Evolutionary conservation across 345 rosid species (phyloP).

Genomic region (Rhodamnia rubescens): DNA sequence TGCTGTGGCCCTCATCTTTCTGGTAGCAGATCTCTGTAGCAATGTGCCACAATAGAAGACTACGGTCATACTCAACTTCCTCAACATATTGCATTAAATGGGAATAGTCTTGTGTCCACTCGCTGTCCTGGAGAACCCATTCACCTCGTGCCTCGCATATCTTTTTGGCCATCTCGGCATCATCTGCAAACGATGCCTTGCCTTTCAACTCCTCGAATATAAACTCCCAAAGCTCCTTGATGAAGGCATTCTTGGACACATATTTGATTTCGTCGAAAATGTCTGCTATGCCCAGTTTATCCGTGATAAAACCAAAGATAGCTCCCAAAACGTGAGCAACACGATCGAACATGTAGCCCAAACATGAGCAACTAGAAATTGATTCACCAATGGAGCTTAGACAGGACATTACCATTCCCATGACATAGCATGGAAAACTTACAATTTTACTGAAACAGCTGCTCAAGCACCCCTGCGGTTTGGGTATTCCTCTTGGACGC

Average conservation of each 20-base stretch:
- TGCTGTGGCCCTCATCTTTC: neutral
- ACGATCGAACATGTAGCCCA: neutral
- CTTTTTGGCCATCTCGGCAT: constrained; percentile 29
- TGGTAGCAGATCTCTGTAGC: constrained; percentile 36
- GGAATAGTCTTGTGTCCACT: neutral
- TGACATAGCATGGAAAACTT: neutral
- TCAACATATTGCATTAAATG: constrained; percentile 18
- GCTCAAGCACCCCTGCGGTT: constrained; percentile 4
- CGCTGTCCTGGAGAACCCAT: constrained; percentile 25
- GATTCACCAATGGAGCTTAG: neutral
- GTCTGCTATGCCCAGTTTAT: constrained; percentile 14
- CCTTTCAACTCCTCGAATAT: constrained; percentile 26
- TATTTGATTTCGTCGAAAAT: constrained; percentile 17
- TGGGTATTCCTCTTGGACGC: constrained; percentile 11
- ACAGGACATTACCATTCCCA: neutral
- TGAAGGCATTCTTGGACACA: constrained; percentile 28
- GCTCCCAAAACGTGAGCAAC: neutral
- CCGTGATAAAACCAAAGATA: neutral
- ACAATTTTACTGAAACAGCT: neutral
- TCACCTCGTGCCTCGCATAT: constrained; percentile 48
- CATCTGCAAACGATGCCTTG: constrained; percentile 27
- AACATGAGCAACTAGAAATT: neutral
- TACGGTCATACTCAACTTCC: constrained; percentile 30
- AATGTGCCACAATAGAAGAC: constrained; percentile 46
- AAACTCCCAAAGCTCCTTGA: constrained; percentile 33